Base-by-base conservation (phyloP, 371 early-diverging fungal species). In the Mucor mucedo region DNA sequence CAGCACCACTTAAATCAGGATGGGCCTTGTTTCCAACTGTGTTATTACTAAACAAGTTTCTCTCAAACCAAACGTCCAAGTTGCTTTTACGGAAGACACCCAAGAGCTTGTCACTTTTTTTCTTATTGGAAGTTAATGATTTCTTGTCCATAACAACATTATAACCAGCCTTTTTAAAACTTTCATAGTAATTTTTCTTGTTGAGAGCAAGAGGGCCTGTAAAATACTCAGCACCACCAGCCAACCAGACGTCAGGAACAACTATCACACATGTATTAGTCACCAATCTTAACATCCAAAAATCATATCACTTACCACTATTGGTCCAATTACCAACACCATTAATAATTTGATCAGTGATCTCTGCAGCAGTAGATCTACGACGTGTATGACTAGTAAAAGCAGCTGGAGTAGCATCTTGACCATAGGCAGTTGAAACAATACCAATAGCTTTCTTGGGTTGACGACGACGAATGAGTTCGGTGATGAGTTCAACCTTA, bases 361-460 rank as follows among this genome's bases (percentile, higher is more conserved):
- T 88, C 64, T 81, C 73, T 30, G 71, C 78, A 52, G 76, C 76
- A 52, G 80, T 77, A 28, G 59, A 62, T 64, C 90, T 78, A 57
- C 55, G 63, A 55, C 90, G 83, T 42, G 89, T 89, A 74, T 91
- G 90, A 41, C 82, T 47, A 47, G 68, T 84, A 53, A 90, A 84
- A 33, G 91, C 87, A 64, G 90, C 85, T 55, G 91, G 91, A 11
- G 91, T 91, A 54, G 90, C 91, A 69, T 91, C 91, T 69, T 84
- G 75, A 53, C 75, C 82, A 59, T 78, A 81, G 54, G 91, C 89
- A 50, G 91, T 91, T 55, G 87, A 80, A 44, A 90, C 91, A 53
- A 91, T 80, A 72, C 91, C 91, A 61, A 91, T 83, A 60, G 83
- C 87, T 63, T 79, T 79, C 77, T 84, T 85, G 61, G 82, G 82